These are phyloP conservation scores for Leccinellum rugosiceps DNA, from an alignment of 768 basidiomycete genomes.

Conservation along the genomic window DNA sequence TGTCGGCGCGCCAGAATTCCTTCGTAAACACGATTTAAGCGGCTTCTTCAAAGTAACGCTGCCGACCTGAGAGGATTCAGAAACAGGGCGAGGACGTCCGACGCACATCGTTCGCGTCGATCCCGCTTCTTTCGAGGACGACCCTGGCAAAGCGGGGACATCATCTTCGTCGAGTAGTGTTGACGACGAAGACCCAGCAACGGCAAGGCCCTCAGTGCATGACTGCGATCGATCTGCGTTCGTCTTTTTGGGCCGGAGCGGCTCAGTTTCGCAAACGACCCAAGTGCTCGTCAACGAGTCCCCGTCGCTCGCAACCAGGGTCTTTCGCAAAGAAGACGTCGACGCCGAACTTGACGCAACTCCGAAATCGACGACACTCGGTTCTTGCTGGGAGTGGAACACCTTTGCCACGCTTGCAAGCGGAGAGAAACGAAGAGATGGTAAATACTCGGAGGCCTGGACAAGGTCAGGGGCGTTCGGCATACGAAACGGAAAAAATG, in stretches of 20 bases:
- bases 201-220: slow-evolving; percentile 2
- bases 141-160: background rate
- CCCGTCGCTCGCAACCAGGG: background rate
- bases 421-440: slow-evolving; percentile 21
- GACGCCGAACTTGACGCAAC: background rate
- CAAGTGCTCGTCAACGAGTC: background rate
- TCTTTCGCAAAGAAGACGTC: background rate
- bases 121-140: background rate
- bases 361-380: background rate
- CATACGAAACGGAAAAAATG: slow-evolving; percentile 8
- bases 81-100: background rate
- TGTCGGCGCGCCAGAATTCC: background rate
- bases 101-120: background rate
- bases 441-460: slow-evolving; percentile 5
- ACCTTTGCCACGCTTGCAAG: slow-evolving; percentile 6
- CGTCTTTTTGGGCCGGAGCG: slow-evolving; percentile 1
- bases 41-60: slow-evolving; percentile 3
- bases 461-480: background rate
- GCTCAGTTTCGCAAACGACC: background rate
- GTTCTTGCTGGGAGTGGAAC: slow-evolving; percentile 2
- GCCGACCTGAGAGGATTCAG: background rate
- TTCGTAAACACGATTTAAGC: slow-evolving; percentile 13
- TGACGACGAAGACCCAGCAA: slow-evolving; percentile 1
- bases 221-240: slow-evolving; percentile 8
- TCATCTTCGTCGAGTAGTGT: background rate